phyloP scores from a whole-genome alignment of 2,329 filamentous ascomycete species.

The Colletotrichum sansevieriae region DNA sequence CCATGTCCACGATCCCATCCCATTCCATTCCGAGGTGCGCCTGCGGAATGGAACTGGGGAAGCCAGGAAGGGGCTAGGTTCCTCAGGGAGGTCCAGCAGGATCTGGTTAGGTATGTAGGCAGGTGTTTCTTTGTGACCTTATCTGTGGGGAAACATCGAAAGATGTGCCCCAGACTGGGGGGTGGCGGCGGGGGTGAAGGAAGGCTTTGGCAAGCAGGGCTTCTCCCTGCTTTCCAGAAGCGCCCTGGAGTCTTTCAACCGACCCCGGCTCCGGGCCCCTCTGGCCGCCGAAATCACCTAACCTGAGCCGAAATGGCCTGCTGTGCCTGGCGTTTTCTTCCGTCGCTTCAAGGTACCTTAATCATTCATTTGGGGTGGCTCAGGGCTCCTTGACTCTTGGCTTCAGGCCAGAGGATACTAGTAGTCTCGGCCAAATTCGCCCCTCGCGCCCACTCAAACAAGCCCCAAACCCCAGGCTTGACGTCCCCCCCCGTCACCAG shows the following conservation, averaged over 20 bases:
- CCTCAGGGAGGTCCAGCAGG: background rate
- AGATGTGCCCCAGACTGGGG: conserved; percentile 29
- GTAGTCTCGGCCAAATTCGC: too few species aligned
- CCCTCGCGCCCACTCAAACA: background rate
- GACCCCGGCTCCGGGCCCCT: conserved; percentile 1
- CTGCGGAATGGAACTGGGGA: background rate
- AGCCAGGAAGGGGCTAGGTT: conserved; percentile 7
- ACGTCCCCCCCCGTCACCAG: background rate
- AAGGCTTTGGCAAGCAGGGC: background rate
- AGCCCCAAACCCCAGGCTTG: conserved; percentile 10
- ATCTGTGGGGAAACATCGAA: conserved; percentile 41
- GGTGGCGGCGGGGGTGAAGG: too few species aligned
- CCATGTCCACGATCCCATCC: background rate
- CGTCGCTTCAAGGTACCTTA: too few species aligned
- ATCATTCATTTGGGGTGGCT: too few species aligned
- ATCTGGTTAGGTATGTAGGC: background rate
- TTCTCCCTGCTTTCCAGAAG: background rate
- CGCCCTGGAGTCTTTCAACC: background rate
- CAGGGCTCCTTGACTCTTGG: too few species aligned
- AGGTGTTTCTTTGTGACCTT: conserved; percentile 26
- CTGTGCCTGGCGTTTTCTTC: too few species aligned
- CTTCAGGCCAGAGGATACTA: too few species aligned
- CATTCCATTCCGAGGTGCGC: background rate
- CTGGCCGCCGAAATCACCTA: conserved; percentile 1
- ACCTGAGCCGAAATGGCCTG: background rate